Evolutionary conservation across 2,329 filamentous ascomycete genomes (phyloP), one percentile per base, ranked within the genome.

Genomic region (Dothistroma septosporum): DNA sequence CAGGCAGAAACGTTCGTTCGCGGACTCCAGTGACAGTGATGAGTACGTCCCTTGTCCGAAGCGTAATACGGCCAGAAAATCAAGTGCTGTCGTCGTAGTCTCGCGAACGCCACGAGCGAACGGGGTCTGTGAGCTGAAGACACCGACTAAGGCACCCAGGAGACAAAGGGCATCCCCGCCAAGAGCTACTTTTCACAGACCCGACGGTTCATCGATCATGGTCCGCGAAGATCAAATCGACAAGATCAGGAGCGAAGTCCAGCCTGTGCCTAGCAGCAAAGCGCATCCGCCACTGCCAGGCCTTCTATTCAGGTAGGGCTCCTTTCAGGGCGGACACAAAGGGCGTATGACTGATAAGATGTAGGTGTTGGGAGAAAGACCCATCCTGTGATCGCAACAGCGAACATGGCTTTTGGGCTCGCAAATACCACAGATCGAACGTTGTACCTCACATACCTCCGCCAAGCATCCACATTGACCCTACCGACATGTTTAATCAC

Each of bases 311-410:
- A 35, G 57, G 24, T 55, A 16, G 21, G 53, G 24, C 24, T 28
- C 24, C 19, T 7, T 19, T 14, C 12, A 44, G 19, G 37, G 14
- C 19, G 37, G 19, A 44, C 37, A 44, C 37, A 19, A 14, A 44
- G 12, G 7, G 19, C 19, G 12, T 19, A 44, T 22, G 12, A 44
- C 37, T 44, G 37, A 44, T 7, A 4, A 19, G 37, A 14, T 24
- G 44, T 31, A 58, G 59, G 19, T 57, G 44, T 22, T 63, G 61
- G 61, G 33, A 57, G 12, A 37, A 63, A 19, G 48, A 57, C 19
- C 32, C 58, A 5, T 24, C 35, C 1, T 52, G 55, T 21, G 55
- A 59, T n/a, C 55, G 55, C 9, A 53, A 63, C 52, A 58, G 53
- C 31, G 19, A 49, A 11, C 8, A 59, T 9, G 61, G 61, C 1